Conservation (phyloP, 257 asterid genomes). For the Solanum lycopersicoides region DNA sequence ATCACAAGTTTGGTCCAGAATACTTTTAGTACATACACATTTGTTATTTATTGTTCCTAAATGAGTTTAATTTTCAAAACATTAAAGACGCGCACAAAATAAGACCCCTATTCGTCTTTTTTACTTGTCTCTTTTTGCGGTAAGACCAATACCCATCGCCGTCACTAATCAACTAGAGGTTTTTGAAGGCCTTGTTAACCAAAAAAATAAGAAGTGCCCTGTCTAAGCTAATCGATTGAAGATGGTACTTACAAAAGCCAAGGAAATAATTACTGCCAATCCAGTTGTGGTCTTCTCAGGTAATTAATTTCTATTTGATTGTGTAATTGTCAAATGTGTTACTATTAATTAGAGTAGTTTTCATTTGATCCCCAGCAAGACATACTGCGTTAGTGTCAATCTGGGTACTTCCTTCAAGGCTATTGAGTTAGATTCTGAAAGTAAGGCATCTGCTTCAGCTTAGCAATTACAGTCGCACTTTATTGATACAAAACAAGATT, state of each 20-base stretch:
- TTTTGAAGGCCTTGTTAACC: background rate
- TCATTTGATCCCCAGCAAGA: conserved; percentile 43
- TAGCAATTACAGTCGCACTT: background rate
- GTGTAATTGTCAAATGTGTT: background rate
- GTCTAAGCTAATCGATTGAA: background rate
- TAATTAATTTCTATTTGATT: background rate
- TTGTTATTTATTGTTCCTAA: no score
- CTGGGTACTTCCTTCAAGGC: conserved; percentile 65
- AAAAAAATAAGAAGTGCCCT: background rate
- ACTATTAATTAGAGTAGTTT: background rate
- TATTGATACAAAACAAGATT: background rate
- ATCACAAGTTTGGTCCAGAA: background rate
- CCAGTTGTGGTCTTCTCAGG: conserved; percentile 89
- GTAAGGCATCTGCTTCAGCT: conserved; percentile 18
- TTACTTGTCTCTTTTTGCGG: background rate
- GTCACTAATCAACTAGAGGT: background rate
- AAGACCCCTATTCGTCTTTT: no score
- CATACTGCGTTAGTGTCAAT: conserved; percentile 57
- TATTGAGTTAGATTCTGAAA: conserved; percentile 58
- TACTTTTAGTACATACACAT: no score
- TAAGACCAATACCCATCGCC: background rate
- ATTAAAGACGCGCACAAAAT: no score
- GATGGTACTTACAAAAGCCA: conserved; percentile 73
- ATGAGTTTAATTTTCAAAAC: no score
- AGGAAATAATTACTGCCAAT: conserved; percentile 55